A percentile compares a stretch with the other conserved stretches of the same genome.
Evolutionary conservation across 345 rosid genomes (phyloP).

Genomic region (Schrenkiella parvula): DNA sequence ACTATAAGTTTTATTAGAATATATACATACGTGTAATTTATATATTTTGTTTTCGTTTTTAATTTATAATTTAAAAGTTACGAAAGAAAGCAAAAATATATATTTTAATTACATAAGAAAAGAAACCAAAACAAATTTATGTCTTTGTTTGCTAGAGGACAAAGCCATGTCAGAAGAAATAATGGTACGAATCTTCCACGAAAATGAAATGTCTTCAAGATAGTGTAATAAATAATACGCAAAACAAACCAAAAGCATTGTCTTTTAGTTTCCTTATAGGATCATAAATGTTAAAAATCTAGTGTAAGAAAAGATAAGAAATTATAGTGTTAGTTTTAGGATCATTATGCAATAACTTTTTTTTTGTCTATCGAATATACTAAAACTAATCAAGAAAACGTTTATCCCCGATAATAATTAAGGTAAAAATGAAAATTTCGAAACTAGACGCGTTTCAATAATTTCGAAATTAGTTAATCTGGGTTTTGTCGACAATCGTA

Average conservation of each 20-base stretch:
- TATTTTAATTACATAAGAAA: not conserved
- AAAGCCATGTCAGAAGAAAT: slow-evolving; percentile 8
- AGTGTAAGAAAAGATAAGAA: not conserved
- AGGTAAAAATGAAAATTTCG: not conserved
- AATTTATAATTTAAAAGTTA: not conserved
- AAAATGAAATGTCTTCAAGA: slow-evolving; percentile 2
- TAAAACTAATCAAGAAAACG: not conserved
- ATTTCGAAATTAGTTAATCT: not conserved
- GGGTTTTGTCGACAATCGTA: slow-evolving; percentile 17
- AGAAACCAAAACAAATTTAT: not conserved
- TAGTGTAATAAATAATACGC: not conserved
- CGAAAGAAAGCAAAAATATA: not conserved
- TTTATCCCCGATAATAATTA: not conserved
- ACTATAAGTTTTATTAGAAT: no score
- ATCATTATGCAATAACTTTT: no score
- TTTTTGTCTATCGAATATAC: not conserved
- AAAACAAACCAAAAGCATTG: not conserved
- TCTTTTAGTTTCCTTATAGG: not conserved
- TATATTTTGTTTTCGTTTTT: not conserved
- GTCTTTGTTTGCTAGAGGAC: not conserved
- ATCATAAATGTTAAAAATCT: not conserved
- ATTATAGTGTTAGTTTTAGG: no score
- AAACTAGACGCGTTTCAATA: not conserved
- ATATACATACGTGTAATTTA: not conserved
- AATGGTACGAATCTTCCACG: not conserved